Base-by-base conservation (phyloP, 2,329 filamentous ascomycete genomes). In the Talaromyces sp. region DNA sequence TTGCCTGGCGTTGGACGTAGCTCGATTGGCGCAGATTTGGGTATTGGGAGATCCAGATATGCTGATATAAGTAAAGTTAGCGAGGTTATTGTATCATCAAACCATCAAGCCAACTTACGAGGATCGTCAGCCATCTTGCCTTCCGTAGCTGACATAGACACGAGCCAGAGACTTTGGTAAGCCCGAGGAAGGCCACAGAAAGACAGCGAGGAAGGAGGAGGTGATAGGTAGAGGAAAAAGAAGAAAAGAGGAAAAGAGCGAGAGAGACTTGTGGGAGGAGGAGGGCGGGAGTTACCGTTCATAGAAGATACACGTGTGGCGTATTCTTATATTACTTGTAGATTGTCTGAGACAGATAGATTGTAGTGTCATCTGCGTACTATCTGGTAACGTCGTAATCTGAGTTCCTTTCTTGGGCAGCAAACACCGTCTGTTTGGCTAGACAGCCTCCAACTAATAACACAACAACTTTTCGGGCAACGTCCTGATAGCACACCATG, bases 21-120 rank as follows among this genome's bases (percentile, higher is more conserved):
- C 42, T 64, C 64, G 35, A 65, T 63, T 2, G 64, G 64, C 8
- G 61, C 64, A 35, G 61, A 35, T 21, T 35, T 44, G 5, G 64
- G 64, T 5, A 65, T n/a, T 31, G 46, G 44, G 37, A 65, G 56
- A 16, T 58, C 55, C 6, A 42, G 50, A n/a, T 65, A 65, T 33
- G 64, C 64, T 65, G 25, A 21, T 54, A 35, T 37, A n/a, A 54
- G 5, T 31, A 50, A 23, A 2, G 11, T 54, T n/a, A 54, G 50
- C 9, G 9, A 23, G n/a, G 9, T 2, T 1, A 8, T n/a, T 37
- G 18, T 12, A 35, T 37, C 14, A 23, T 23, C 28, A 7, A 35
- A 5, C 8, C 12, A 50, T 9, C 25, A 9, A 23, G 3, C 11
- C 2, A 5, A 54, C 50, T 37, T 35, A 37, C 50, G 50, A 37